A percentile compares a stretch with the other conserved stretches of the same genome.
Evolutionary conservation across 2,329 filamentous ascomycete genomes (phyloP).

Genomic region (Tolypocladium capitatum): DNA sequence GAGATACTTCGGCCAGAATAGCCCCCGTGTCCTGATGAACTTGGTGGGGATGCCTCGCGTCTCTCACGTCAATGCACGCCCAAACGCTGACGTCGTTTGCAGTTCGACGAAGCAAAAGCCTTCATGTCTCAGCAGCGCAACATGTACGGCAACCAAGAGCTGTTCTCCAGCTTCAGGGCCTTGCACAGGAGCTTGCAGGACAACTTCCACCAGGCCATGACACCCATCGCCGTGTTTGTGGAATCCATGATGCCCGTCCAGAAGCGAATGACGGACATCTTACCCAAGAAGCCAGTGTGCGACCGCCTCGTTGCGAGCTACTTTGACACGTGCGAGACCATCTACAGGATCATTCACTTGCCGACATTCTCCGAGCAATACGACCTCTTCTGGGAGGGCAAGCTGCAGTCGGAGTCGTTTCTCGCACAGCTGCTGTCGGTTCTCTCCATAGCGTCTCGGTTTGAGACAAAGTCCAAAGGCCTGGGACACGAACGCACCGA

Average conservation of each 20-base stretch:
- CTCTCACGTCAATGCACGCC: not conserved
- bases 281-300: constrained; percentile 37
- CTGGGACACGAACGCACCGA: constrained; percentile 37
- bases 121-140: constrained; percentile 31
- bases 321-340: constrained; percentile 35
- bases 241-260: constrained; percentile 45
- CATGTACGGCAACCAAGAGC: constrained; percentile 12
- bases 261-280: constrained; percentile 43
- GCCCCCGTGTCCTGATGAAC: constrained; percentile 38
- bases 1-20: constrained; percentile 39
- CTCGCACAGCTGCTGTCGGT: constrained; percentile 40
- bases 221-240: constrained; percentile 42
- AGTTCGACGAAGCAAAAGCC: constrained; percentile 42
- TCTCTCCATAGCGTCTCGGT: constrained; percentile 39
- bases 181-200: constrained; percentile 32
- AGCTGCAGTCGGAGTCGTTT: constrained; percentile 33
- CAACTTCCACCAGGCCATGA: constrained; percentile 30
- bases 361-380: constrained; percentile 39
- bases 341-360: constrained; percentile 40
- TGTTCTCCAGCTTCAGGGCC: constrained; percentile 20
- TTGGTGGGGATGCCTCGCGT: constrained; percentile 24
- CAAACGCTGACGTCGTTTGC: not conserved
- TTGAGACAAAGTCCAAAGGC: constrained; percentile 35
- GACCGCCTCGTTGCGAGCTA: constrained; percentile 37
- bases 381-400: constrained; percentile 36